A percentile compares a stretch with the other conserved stretches of the same genome.
These are phyloP conservation scores for Murraya koenigii DNA, from an alignment of 345 rosid species.

Conservation along the genomic window DNA sequence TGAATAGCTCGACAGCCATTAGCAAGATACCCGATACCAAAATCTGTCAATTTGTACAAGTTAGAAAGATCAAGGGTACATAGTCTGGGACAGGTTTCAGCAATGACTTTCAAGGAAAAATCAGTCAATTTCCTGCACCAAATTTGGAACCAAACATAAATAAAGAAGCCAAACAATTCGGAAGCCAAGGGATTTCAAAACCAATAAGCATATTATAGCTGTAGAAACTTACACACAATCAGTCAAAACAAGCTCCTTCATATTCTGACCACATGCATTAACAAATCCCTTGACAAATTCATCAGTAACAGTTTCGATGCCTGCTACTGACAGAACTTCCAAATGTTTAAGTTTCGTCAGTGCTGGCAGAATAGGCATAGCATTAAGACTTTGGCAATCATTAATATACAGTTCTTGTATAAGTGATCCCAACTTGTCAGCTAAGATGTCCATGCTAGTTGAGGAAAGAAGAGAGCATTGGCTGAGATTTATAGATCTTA, in stretches of 20 bases:
- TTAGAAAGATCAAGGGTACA: slow-evolving; percentile 60
- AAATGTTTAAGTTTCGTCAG: slow-evolving; percentile 57
- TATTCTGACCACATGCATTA: slow-evolving; percentile 41
- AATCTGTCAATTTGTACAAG: slow-evolving; percentile 72
- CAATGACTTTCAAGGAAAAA: slow-evolving; percentile 63
- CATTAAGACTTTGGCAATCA: slow-evolving; percentile 73
- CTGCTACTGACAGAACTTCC: slow-evolving; percentile 69
- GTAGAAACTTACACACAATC: slow-evolving; percentile 61
- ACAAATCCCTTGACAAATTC: slow-evolving; percentile 47
- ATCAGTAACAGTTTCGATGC: slow-evolving; percentile 61
- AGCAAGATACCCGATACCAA: slow-evolving; percentile 71
- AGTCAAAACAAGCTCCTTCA: slow-evolving; percentile 68
- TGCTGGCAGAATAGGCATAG: slow-evolving; percentile 58
- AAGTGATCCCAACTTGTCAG: slow-evolving; percentile 55
- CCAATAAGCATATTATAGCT: neutral
- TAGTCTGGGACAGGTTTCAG: slow-evolving; percentile 61
- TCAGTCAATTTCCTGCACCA: slow-evolving; percentile 78
- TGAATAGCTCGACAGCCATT: slow-evolving; percentile 64
- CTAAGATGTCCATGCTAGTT: slow-evolving; percentile 51
- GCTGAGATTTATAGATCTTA: slow-evolving; percentile 69
- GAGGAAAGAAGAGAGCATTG: slow-evolving; percentile 80
- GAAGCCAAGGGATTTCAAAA: slow-evolving; percentile 17
- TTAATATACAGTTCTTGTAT: slow-evolving; percentile 67
- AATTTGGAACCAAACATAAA: slow-evolving; percentile 13
- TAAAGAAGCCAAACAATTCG: slow-evolving; percentile 7